Base-by-base conservation (phyloP, 2,329 filamentous ascomycete species). In the Zopfia rhizophila region DNA sequence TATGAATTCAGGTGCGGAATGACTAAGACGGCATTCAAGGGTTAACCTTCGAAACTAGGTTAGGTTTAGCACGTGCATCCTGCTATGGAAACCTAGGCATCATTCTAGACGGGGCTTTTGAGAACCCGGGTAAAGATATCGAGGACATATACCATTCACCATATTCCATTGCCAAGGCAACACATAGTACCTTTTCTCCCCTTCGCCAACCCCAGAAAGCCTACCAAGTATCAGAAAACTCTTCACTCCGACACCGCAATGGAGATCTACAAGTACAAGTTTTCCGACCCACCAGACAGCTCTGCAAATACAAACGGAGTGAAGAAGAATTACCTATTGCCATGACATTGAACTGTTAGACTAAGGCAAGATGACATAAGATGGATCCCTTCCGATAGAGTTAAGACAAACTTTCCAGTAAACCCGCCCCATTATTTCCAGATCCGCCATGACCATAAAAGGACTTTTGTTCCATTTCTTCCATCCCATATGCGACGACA, bases 381-480 rank as follows among this genome's bases (percentile, higher is more conserved):
- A 54, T 54, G n/a, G n/a, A n/a, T 27, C n/a, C 37, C 42, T 51
- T 43, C 37, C 8, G 12, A 32, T 13, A 12, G n/a, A 51, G 17
- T 14, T 48, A 50, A 51, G 18, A 40, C 29, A 37, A 48, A 33
- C 29, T 27, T 32, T 38, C n/a, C 17, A 35, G 32, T 37, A 27
- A 62, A 58, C 42, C 48, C 51, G 41, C 53, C 57, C 57, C 57
- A 62, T 61, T 62, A 60, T 64, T 55, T 55, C 58, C 58, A 65
- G 51, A 41, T 41, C 52, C 55, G 58, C 56, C 61, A 23, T 29
- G 23, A 43, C 53, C 39, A 58, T 53, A 57, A 58, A 68, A n/a
- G n/a, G n/a, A n/a, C n/a, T 60, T 64, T 61, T 60, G 53, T 61
- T 60, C 54, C 54, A 65, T 63, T 67, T 66, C 65, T 66, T 57